Percentiles rank a stretch among this genome's conserved stretches.
phyloP scores from a whole-genome alignment of 2,329 filamentous ascomycete species.

The Ceratocystis smalleyi region DNA sequence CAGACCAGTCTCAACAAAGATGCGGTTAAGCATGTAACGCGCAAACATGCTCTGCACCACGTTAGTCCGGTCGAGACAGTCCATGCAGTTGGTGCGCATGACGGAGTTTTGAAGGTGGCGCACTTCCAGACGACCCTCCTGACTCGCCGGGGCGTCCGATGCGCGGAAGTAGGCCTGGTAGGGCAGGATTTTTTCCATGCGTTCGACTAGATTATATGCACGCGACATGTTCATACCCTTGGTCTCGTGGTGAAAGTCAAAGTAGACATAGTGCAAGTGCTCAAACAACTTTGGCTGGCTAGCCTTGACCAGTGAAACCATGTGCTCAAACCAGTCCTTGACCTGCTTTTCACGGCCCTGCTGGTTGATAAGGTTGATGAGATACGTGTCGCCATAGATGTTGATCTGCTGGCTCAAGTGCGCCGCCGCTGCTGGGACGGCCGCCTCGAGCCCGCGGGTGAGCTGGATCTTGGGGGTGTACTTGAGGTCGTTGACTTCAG shows the following conservation, averaged over 20 bases:
- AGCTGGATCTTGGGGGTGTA: conserved; percentile 76
- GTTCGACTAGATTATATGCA: conserved; percentile 71
- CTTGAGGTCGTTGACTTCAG: conserved; percentile 81
- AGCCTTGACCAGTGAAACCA: conserved; percentile 68
- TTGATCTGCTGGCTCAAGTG: conserved; percentile 91
- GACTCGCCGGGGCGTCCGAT: conserved; percentile 62
- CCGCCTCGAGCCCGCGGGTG: conserved; percentile 68
- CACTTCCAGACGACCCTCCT: conserved; percentile 55
- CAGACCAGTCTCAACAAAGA: conserved; percentile 71
- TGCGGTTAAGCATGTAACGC: conserved; percentile 72
- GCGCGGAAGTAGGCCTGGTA: conserved; percentile 86
- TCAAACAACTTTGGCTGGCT: conserved; percentile 54
- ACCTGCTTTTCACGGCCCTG: conserved; percentile 79
- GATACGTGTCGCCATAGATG: conserved; percentile 88
- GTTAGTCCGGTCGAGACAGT: conserved; percentile 93
- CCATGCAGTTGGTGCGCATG: conserved; percentile 97
- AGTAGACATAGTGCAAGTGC: conserved; percentile 88
- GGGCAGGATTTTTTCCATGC: conserved; percentile 58
- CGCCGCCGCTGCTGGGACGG: conserved; percentile 59
- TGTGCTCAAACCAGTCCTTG: conserved; percentile 85
- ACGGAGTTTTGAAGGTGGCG: conserved; percentile 73
- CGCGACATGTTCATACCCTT: conserved; percentile 90
- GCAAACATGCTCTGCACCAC: conserved; percentile 96
- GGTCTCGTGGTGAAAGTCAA: conserved; percentile 96
- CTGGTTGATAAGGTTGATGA: conserved; percentile 95